Percentiles rank a stretch among this genome's conserved stretches.
Conservation (phyloP, 78 protist genomes). For the slime mould (Dictyostelium discoideum) region DNA sequence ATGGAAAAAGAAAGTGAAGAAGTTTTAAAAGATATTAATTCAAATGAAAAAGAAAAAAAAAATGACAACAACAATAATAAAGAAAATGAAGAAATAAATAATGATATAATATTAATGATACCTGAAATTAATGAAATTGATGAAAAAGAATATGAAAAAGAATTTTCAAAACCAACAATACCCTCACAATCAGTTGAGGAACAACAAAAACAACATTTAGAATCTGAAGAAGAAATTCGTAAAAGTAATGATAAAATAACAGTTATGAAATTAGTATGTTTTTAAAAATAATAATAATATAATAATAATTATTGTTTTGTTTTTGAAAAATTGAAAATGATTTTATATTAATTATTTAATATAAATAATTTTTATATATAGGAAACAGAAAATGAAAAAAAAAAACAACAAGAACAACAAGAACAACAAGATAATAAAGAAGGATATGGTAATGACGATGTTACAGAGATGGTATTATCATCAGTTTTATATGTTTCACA, state of each 20-base stretch:
- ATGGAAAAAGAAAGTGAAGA: background rate
- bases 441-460: constrained; percentile 15
- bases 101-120: background rate
- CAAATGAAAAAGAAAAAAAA: background rate
- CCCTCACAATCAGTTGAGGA: background rate
- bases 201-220: background rate
- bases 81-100: background rate
- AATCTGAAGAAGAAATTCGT: background rate
- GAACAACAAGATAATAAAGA: background rate
- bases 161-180: background rate
- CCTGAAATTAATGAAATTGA: background rate
- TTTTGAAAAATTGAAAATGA: too few relatives aligned
- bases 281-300: too few relatives aligned
- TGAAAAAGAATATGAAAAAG: background rate
- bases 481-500: background rate
- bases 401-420: constrained; percentile 12
- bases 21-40: background rate
- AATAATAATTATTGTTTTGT: too few relatives aligned
- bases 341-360: too few relatives aligned
- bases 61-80: background rate
- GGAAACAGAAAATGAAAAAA: background rate
- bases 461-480: background rate
- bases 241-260: background rate
- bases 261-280: background rate
- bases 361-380: too few relatives aligned